Conservation (phyloP, 2,329 filamentous ascomycete genomes). For the Ophiostoma angusticollis region DNA sequence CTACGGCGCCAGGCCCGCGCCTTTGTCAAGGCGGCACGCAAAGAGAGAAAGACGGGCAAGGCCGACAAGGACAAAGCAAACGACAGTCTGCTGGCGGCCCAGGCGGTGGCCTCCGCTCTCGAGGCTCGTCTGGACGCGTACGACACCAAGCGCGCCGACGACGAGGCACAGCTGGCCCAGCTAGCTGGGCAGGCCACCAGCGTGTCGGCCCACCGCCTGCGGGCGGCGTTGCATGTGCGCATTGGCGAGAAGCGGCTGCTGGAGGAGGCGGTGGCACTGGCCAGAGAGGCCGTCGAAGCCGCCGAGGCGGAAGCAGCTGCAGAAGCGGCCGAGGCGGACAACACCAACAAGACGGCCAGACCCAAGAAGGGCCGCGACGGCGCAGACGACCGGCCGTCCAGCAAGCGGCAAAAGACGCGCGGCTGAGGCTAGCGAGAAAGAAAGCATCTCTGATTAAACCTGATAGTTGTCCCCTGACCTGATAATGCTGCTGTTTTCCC, state of each 20-base stretch:
- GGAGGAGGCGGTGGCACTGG: constrained; percentile 16
- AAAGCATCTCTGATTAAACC: no score
- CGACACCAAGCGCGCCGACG: constrained; percentile 19
- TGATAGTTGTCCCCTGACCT: no score
- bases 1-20: constrained; percentile 38
- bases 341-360: constrained; percentile 1
- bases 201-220: constrained; percentile 6
- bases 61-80: constrained; percentile 1
- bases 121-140: constrained; percentile 18
- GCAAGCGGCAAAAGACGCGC: constrained; percentile 9
- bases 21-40: constrained; percentile 36
- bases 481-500: no score
- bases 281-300: constrained; percentile 13
- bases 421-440: not conserved
- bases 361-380: not conserved
- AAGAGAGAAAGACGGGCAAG: constrained; percentile 19
- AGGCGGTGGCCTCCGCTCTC: constrained; percentile 20
- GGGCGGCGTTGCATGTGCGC: constrained; percentile 23
- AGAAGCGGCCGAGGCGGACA: constrained; percentile 8
- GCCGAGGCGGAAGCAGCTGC: constrained; percentile 9
- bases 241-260: constrained; percentile 24
- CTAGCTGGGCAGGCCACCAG: not conserved
- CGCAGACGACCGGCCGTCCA: not conserved
- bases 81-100: not conserved
- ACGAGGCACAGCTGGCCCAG: constrained; percentile 12